Percentiles rank a stretch among this genome's conserved stretches.
Evolutionary conservation across 345 rosid species (phyloP).

Genomic region (Camelina neglecta): DNA sequence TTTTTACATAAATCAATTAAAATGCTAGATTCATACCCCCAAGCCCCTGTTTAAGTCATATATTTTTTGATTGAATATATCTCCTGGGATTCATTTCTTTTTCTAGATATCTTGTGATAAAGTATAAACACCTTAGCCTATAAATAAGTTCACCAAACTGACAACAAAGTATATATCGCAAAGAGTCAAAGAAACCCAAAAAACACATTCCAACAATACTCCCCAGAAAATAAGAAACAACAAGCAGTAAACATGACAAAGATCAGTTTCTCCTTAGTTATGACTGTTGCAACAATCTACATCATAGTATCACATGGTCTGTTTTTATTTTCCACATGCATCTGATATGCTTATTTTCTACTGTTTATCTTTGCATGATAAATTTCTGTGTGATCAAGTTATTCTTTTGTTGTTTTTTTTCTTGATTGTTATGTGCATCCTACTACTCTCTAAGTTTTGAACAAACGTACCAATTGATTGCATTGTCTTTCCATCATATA

Average conservation of each 20-base stretch:
- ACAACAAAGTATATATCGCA: background rate
- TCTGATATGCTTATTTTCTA: background rate
- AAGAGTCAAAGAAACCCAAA: background rate
- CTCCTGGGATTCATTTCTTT: no score
- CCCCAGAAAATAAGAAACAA: background rate
- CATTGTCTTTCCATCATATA: no score
- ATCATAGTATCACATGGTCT: constrained; percentile 17
- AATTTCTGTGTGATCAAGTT: background rate
- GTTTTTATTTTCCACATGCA: background rate
- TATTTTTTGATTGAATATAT: no score
- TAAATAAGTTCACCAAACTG: background rate
- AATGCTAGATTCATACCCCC: no score
- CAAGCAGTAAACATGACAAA: constrained; percentile 5
- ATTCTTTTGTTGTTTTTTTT: no score
- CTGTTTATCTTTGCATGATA: background rate
- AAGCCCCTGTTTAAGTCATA: no score
- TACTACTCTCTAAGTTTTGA: no score
- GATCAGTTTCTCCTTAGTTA: constrained; percentile 12
- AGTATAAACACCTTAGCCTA: background rate
- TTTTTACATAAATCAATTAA: no score
- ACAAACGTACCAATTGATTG: no score
- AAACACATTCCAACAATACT: background rate
- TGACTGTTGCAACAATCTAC: constrained; percentile 9
- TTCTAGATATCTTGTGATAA: background rate
- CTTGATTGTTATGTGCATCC: no score